Base-by-base conservation (phyloP, 495 filamentous ascomycete genomes). In the Pseudotulostoma volvatum region DNA sequence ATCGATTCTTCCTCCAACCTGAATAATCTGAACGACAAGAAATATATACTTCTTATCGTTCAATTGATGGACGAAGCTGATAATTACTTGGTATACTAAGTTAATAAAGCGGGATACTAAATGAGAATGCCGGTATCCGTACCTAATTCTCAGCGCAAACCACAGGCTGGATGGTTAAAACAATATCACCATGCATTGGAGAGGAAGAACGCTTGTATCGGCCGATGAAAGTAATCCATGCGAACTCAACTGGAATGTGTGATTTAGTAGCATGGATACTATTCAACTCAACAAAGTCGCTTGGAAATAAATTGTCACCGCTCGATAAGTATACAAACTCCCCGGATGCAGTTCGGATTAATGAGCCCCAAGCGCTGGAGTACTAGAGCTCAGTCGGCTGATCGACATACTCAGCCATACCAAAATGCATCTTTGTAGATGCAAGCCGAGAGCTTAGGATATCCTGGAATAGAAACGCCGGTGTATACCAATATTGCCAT, bases 331-430 rank as follows among this genome's bases (percentile, higher is more conserved):
- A 15, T 3, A 15, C n/a, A 15, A 18, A 36, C n/a, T 36, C 7
- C 11, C n/a, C 34, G 17, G 34, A 36, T 9, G n/a, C 17, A 20
- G n/a, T 17, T n/a, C 34, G n/a, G 17, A 36, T 11, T n/a, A 15
- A 36, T 18, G 34, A 36, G 17, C 16, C 34, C n/a, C 34, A 36
- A 36, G 16, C 19, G 9, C 19, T 36, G 15, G 3, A 36, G 17
- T 36, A 15, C n/a, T 7, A 36, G 16, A 36, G 16, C 19, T 36
- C 7, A 36, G 15, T n/a, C 9, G n/a, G 34, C 11, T 17, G 9
- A 36, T 36, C 34, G 19, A 36, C 34, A 17, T 18, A 36, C 15
- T 36, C n/a, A 4, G n/a, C n/a, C 34, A 36, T 36, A 20, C n/a
- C 34, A 17, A 36, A 17, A 36, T 36, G 34, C 9, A 36, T 36